Evolutionary conservation across 2,329 filamentous ascomycete species (phyloP), one percentile per base, ranked within the genome.

Genomic region (Alternaria postmessia): DNA sequence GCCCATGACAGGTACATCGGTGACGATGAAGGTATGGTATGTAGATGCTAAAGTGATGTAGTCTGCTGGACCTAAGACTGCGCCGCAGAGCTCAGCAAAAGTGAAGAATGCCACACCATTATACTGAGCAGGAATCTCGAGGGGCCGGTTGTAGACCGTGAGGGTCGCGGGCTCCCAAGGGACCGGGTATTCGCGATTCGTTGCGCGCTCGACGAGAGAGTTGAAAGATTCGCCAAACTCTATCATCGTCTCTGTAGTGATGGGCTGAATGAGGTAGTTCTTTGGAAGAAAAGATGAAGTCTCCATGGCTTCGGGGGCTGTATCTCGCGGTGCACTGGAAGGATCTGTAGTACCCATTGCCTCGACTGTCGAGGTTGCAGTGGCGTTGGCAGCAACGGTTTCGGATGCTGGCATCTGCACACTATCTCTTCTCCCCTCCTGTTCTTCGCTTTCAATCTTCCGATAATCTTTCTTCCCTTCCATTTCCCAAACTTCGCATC

Each of bases 401-500:
- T 49, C 49, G 16, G 34, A 47, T 9, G 38, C 30, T 18, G 42
- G 36, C 22, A 54, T 41, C 34, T 56, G 53, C 18, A 60, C 46
- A 30, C 49, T 51, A 16, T 60, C 57, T 28, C 22, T 46, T 34
- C 57, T 48, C 7, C 9, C 24, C 3, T 11, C 44, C 2, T 51
- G 55, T 14, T 72, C 68, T 46, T 74, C 72, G 59, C 79, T 80
- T 1, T 66, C 64, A 6, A 78, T 81, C 66, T 91, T 82, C 83
- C 91, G 68, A 61, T 83, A 94, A 72, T 95, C 92, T 56, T 82
- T 87, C 2, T 85, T 85, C 1, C 91, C 89, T 66, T 92, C 90
- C 86, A 94, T 93, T 73, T 94, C 89, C 90, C 91, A 94, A 51
- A 94, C 88, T 69, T 94, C 91, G 72, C 92, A 94, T 55, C 91